Conservation (phyloP, 2,329 filamentous ascomycete genomes). For the Diaporthe citriasiana region DNA sequence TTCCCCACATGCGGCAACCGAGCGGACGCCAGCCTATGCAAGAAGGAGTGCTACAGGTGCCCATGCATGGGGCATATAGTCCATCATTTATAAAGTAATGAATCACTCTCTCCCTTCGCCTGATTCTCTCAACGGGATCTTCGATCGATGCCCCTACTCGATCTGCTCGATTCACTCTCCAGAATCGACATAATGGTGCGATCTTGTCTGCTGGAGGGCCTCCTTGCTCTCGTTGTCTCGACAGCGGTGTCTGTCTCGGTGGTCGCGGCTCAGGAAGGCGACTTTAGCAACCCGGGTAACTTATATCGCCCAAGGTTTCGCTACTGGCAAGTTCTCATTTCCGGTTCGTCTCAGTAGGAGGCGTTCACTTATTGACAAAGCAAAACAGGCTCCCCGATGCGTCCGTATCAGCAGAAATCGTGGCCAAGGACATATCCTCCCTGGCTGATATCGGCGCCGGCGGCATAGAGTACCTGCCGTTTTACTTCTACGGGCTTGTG, state of each 20-base stretch:
- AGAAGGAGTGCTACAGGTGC: not conserved
- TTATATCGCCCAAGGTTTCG: slow-evolving; percentile 25
- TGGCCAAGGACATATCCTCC: slow-evolving; percentile 35
- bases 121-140: not conserved
- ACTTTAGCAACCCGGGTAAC: slow-evolving; percentile 26
- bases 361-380: not conserved
- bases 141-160: not conserved
- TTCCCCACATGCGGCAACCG: slow-evolving; percentile 3
- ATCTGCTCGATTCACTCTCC: not conserved
- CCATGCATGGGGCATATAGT: not conserved
- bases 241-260: not conserved
- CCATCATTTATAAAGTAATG: not conserved
- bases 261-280: slow-evolving; percentile 10
- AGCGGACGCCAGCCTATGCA: not conserved
- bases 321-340: slow-evolving; percentile 21
- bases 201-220: not conserved
- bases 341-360: not conserved
- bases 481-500: slow-evolving; percentile 37
- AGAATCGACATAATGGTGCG: slow-evolving; percentile 22
- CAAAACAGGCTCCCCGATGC: slow-evolving; percentile 24
- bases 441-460: slow-evolving; percentile 32
- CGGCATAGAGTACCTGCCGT: slow-evolving; percentile 34
- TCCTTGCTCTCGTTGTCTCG: slow-evolving; percentile 4
- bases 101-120: not conserved
- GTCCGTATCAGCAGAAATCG: slow-evolving; percentile 22